Evolutionary conservation across 1,284 basidiomycete species (phyloP).

Genomic region (Sphagnurus paluster): DNA sequence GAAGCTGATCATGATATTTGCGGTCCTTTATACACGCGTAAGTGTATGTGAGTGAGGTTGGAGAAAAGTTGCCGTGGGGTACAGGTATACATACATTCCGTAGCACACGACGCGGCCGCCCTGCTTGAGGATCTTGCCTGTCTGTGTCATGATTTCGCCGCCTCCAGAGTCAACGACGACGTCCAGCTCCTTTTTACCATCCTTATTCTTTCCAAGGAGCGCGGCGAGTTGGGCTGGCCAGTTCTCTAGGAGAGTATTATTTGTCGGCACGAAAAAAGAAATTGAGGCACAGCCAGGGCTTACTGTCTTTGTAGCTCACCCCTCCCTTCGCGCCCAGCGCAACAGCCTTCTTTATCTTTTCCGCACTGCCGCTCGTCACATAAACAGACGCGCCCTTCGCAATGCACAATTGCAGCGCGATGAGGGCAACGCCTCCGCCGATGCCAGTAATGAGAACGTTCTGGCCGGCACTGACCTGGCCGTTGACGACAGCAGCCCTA

Average conservation of each 20-base stretch:
- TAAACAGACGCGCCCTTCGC: slow-evolving; percentile 80
- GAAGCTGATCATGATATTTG: slow-evolving; percentile 59
- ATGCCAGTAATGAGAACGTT: slow-evolving; percentile 81
- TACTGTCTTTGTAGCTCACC: slow-evolving; percentile 70
- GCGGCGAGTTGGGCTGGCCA: slow-evolving; percentile 64
- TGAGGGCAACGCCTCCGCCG: slow-evolving; percentile 82
- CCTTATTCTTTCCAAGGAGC: slow-evolving; percentile 44
- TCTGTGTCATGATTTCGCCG: slow-evolving; percentile 69
- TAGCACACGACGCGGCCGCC: slow-evolving; percentile 79
- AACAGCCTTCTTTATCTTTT: slow-evolving; percentile 71
- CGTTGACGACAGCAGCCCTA: slow-evolving; percentile 75
- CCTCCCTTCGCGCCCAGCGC: slow-evolving; percentile 78
- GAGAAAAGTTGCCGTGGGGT: neutral
- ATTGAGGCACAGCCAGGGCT: slow-evolving; percentile 26
- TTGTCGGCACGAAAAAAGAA: neutral
- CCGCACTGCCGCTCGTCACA: slow-evolving; percentile 74
- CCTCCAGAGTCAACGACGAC: slow-evolving; percentile 84
- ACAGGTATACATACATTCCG: slow-evolving; percentile 58
- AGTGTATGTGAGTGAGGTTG: neutral
- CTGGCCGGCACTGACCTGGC: slow-evolving; percentile 59
- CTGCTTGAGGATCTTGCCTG: slow-evolving; percentile 57
- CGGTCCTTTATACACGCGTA: slow-evolving; percentile 52
- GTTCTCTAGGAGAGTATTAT: slow-evolving; percentile 39
- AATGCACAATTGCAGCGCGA: slow-evolving; percentile 76
- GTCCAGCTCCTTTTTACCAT: slow-evolving; percentile 45